These are phyloP conservation scores for Ilyonectria destructans DNA, from an alignment of 2,329 filamentous ascomycete genomes.

Conservation along the genomic window DNA sequence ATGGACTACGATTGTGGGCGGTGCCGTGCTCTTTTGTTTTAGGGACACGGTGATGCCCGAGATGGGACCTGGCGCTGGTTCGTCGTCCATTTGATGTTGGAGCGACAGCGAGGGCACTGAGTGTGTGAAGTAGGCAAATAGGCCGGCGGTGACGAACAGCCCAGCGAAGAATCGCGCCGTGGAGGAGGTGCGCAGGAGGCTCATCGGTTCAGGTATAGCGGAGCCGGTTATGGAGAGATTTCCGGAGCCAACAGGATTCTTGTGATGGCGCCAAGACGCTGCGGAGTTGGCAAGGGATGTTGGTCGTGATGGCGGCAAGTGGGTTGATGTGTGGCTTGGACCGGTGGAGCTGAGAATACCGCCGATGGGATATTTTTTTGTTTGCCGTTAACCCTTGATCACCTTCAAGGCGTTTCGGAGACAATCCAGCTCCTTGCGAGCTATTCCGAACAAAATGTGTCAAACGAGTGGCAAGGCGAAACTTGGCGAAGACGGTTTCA, in stretches of 20 bases:
- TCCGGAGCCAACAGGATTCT: not conserved
- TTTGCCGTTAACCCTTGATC: not conserved
- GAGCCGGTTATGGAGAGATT: not conserved
- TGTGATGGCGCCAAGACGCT: not conserved
- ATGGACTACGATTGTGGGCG: conserved; percentile 55
- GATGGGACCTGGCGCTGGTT: conserved; percentile 33
- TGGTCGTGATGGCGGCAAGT: not conserved
- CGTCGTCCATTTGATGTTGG: conserved; percentile 31
- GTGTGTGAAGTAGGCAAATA: conserved; percentile 41
- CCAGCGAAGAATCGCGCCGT: conserved; percentile 42
- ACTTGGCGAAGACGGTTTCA: not conserved
- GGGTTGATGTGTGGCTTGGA: conserved; percentile 1
- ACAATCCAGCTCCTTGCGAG: not conserved
- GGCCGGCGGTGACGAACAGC: conserved; percentile 40
- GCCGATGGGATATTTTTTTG: not conserved
- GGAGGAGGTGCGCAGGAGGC: conserved; percentile 37
- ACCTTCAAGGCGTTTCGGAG: not conserved
- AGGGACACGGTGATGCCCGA: conserved; percentile 54
- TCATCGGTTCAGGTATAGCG: conserved; percentile 31
- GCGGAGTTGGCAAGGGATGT: conserved; percentile 1
- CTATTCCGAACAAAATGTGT: not conserved
- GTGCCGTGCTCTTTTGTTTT: conserved; percentile 53
- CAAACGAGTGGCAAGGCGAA: not conserved
- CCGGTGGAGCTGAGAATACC: not conserved
- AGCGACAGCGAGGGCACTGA: conserved; percentile 29